Percentiles rank a stretch among this genome's conserved stretches.
These are phyloP conservation scores for Passiflora organensis DNA, from an alignment of 345 rosid genomes.

Conservation along the genomic window DNA sequence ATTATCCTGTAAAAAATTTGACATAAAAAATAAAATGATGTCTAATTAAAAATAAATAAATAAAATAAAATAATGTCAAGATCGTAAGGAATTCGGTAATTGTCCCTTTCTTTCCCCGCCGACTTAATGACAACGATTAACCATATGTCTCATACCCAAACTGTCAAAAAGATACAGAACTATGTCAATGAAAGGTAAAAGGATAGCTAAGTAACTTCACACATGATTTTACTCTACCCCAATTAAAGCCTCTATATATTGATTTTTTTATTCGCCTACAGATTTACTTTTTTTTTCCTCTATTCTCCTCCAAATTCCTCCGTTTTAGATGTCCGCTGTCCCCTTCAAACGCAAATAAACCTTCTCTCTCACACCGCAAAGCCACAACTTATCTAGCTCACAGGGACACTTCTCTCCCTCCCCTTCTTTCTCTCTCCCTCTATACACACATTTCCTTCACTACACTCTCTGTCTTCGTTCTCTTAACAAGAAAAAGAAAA, in stretches of 20 bases:
- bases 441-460: constrained; percentile 19
- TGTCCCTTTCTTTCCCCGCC: no score
- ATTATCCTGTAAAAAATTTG: no score
- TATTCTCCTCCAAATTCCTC: constrained; percentile 26
- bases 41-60: no score
- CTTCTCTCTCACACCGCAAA: constrained; percentile 25
- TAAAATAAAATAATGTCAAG: no score
- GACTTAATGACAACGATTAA: no score
- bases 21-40: no score
- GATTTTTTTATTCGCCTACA: not conserved
- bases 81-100: no score
- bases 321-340: constrained; percentile 46
- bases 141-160: no score
- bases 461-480: constrained; percentile 9
- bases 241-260: constrained; percentile 22
- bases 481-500: not conserved
- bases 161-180: not conserved
- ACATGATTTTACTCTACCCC: constrained; percentile 10
- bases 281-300: not conserved
- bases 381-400: constrained; percentile 27
- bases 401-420: constrained; percentile 4
- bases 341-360: constrained; percentile 50
- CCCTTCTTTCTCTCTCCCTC: constrained; percentile 10
- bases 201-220: constrained; percentile 34
- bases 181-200: constrained; percentile 15